Conservation (phyloP, 768 basidiomycete species). For the Suillus spraguei region DNA sequence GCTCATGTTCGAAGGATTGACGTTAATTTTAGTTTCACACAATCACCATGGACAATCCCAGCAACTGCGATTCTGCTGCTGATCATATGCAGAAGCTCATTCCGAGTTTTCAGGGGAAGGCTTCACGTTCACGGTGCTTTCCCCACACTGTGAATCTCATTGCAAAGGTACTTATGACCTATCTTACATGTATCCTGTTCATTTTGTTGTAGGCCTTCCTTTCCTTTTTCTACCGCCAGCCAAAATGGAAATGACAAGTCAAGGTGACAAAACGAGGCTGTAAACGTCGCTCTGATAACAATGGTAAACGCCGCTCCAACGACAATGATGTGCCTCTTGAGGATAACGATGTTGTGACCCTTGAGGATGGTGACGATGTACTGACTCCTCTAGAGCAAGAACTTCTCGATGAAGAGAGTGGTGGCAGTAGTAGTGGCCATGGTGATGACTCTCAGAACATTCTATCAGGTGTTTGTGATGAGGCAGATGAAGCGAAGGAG, state of each 20-base stretch:
- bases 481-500: conserved; percentile 20
- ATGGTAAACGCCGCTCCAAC: no score
- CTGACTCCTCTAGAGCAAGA: neutral
- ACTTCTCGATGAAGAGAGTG: neutral
- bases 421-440: no score
- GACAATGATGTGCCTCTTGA: no score
- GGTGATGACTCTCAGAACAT: no score
- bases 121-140: conserved; percentile 26
- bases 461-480: no score
- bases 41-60: conserved; percentile 32
- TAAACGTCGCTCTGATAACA: neutral
- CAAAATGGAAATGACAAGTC: neutral
- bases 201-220: neutral
- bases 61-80: conserved; percentile 32
- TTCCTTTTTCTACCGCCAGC: neutral
- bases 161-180: conserved; percentile 27
- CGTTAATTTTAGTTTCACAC: conserved; percentile 25
- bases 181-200: neutral
- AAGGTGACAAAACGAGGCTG: neutral
- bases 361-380: neutral
- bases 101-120: conserved; percentile 25
- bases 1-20: neutral
- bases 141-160: conserved; percentile 37
- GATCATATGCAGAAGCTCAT: conserved; percentile 21
- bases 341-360: no score